Evolutionary conservation across 2,329 filamentous ascomycete species (phyloP).

Genomic region (Hypoxylon sp.): DNA sequence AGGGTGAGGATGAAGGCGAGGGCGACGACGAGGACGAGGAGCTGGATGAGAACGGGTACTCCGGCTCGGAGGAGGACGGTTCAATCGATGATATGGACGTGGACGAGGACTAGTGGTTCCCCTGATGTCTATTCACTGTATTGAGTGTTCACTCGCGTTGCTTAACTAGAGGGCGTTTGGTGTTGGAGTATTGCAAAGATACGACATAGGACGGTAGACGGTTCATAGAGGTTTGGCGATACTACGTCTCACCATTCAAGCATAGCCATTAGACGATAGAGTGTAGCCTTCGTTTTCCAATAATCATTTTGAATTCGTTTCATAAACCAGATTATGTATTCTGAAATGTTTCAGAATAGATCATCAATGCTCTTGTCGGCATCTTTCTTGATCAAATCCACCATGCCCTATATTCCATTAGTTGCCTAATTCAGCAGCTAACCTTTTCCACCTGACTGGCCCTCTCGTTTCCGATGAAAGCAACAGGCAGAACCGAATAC

Average conservation of each 20-base stretch:
- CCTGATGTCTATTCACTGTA: not conserved
- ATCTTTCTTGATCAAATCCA: slow-evolving; percentile 91
- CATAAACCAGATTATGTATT: not conserved
- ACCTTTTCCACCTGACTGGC: not conserved
- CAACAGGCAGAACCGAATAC: not conserved
- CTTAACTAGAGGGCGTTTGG: not conserved
- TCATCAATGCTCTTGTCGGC: slow-evolving; percentile 92
- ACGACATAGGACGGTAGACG: too few species aligned
- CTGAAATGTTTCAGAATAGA: slow-evolving; percentile 64
- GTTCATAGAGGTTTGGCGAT: too few species aligned
- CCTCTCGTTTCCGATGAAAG: not conserved
- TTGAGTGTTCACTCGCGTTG: not conserved
- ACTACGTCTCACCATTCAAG: too few species aligned
- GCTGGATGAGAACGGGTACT: slow-evolving; percentile 7
- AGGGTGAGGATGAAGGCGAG: slow-evolving; percentile 14
- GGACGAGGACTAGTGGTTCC: slow-evolving; percentile 13
- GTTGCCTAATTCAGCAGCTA: not conserved
- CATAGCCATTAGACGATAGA: too few species aligned
- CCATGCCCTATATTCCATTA: slow-evolving; percentile 74
- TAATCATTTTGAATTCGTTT: too few species aligned
- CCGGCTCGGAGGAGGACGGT: slow-evolving; percentile 16
- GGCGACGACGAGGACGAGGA: slow-evolving; percentile 21
- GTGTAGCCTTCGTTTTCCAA: too few species aligned
- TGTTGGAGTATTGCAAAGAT: too few species aligned
- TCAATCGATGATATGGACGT: slow-evolving; percentile 36